These are phyloP conservation scores for Xylaria flabelliformis DNA, from an alignment of 495 filamentous ascomycete genomes.

Conservation along the genomic window DNA sequence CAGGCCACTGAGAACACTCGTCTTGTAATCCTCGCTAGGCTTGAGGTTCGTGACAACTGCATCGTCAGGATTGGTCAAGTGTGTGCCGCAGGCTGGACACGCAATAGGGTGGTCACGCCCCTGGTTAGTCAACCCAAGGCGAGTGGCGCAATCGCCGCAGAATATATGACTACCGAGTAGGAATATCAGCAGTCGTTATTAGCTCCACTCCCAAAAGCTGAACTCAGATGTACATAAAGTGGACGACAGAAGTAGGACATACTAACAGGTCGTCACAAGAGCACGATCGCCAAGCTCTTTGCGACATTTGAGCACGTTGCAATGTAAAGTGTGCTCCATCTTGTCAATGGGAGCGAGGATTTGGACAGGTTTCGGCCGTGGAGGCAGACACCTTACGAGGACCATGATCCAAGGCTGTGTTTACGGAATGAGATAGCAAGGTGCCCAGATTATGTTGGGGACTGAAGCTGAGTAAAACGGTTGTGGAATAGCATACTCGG, in stretches of 20 bases:
- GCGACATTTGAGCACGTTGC: constrained; percentile 84
- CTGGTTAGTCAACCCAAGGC: constrained; percentile 67
- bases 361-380: not conserved
- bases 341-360: not conserved
- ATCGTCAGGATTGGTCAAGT: constrained; percentile 76
- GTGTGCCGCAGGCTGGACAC: constrained; percentile 84
- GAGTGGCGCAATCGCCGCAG: constrained; percentile 76
- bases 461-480: not conserved
- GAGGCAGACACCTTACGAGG: constrained; percentile 19
- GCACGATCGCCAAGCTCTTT: constrained; percentile 74
- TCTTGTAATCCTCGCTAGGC: constrained; percentile 93
- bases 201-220: no score
- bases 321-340: constrained; percentile 79
- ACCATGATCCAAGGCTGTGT: constrained; percentile 24
- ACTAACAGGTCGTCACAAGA: constrained; percentile 93
- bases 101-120: constrained; percentile 57
- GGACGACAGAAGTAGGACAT: constrained; percentile 26
- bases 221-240: no score
- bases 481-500: not conserved
- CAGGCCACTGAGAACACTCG: constrained; percentile 83
- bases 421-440: not conserved
- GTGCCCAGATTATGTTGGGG: not conserved
- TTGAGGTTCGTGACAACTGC: constrained; percentile 76
- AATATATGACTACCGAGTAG: constrained; percentile 76
- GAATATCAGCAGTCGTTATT: not conserved